Evolutionary conservation across 352 stramenopile species (phyloP).

Genomic region (Peronospora farinosa): DNA sequence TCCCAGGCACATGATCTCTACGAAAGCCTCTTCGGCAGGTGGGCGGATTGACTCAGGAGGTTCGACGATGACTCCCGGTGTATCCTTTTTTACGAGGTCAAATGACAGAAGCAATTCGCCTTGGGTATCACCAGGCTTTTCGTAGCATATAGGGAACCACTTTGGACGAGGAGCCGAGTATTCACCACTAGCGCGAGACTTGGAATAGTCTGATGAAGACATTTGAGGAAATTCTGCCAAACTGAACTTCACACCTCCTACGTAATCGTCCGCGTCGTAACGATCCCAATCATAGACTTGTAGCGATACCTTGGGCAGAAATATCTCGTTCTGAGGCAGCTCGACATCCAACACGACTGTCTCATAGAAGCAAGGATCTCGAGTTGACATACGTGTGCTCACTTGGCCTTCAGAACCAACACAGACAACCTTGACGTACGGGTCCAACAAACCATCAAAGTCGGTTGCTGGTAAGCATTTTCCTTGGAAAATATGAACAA

Average conservation of each 20-base stretch:
- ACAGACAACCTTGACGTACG: slow-evolving; percentile 83
- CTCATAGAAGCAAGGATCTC: slow-evolving; percentile 83
- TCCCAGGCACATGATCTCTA: slow-evolving; percentile 79
- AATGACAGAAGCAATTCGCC: slow-evolving; percentile 78
- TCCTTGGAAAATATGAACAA: slow-evolving; percentile 81
- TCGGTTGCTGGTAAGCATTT: slow-evolving; percentile 65
- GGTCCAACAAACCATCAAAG: slow-evolving; percentile 65
- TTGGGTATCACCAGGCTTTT: slow-evolving; percentile 53
- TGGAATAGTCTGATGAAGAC: slow-evolving; percentile 49
- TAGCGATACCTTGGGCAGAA: slow-evolving; percentile 64
- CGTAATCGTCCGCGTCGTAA: slow-evolving; percentile 68
- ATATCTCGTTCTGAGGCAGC: slow-evolving; percentile 56
- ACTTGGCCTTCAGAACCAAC: slow-evolving; percentile 62
- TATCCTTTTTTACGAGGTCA: slow-evolving; percentile 65
- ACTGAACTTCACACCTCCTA: slow-evolving; percentile 54
- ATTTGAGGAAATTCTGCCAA: slow-evolving; percentile 56
- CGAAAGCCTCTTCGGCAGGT: slow-evolving; percentile 51
- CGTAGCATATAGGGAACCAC: slow-evolving; percentile 68
- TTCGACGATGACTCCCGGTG: slow-evolving; percentile 46
- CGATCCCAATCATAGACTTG: slow-evolving; percentile 77
- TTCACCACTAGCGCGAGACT: slow-evolving; percentile 37
- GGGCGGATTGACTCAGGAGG: slow-evolving; percentile 56
- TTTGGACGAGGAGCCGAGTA: slow-evolving; percentile 54
- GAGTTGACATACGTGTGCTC: slow-evolving; percentile 51
- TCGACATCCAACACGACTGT: slow-evolving; percentile 69